These are phyloP conservation scores for Davidsoniella eucalypti DNA, from an alignment of 2,329 filamentous ascomycete species.

Conservation along the genomic window DNA sequence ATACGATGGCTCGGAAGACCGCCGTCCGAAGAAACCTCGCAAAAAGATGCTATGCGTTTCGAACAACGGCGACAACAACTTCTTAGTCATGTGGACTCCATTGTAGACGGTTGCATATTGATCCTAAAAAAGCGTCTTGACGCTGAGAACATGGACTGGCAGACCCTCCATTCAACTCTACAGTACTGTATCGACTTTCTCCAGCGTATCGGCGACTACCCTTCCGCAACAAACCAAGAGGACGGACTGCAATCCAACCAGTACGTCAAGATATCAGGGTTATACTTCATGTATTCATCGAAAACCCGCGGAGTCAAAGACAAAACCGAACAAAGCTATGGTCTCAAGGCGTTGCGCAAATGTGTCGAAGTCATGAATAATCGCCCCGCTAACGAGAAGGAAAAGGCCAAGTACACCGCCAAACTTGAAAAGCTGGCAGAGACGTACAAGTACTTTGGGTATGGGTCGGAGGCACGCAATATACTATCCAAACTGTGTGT, in stretches of 20 bases:
- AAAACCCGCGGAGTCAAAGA: constrained; percentile 25
- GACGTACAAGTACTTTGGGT: constrained; percentile 35
- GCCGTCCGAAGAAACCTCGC: constrained; percentile 31
- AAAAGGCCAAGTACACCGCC: constrained; percentile 39
- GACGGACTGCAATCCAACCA: constrained; percentile 26
- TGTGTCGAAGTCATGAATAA: constrained; percentile 47
- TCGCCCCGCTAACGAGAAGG: constrained; percentile 36
- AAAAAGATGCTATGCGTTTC: constrained; percentile 43
- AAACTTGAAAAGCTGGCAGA: constrained; percentile 55
- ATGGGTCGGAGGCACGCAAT: constrained; percentile 38
- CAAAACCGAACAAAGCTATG: constrained; percentile 25
- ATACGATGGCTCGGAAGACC: constrained; percentile 45
- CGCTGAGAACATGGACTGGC: constrained; percentile 32
- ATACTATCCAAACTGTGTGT: constrained; percentile 45
- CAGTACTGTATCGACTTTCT: constrained; percentile 39
- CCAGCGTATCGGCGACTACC: constrained; percentile 31
- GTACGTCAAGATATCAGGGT: constrained; percentile 51
- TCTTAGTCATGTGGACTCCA: constrained; percentile 34
- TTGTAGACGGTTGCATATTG: constrained; percentile 44
- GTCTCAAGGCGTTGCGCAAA: constrained; percentile 41
- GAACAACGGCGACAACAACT: constrained; percentile 41
- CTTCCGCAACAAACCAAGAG: constrained; percentile 15
- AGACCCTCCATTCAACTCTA: constrained; percentile 37
- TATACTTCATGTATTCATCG: constrained; percentile 43
- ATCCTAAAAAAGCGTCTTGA: constrained; percentile 37